Conservation (phyloP, 2,329 filamentous ascomycete species). For the Aspergillus neoniger region DNA sequence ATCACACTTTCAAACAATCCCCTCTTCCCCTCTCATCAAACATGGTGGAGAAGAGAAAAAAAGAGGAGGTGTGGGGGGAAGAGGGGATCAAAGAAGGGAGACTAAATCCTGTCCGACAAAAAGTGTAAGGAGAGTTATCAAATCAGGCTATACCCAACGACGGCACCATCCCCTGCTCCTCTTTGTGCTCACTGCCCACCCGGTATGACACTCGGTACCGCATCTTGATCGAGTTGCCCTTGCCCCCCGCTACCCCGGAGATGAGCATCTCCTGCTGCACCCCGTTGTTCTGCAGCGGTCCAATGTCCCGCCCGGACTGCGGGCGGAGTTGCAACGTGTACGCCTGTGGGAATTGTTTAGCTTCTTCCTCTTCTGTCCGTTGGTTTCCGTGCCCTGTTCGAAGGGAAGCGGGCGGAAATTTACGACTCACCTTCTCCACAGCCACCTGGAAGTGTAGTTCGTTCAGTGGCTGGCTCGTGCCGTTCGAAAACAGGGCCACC, state of each 20-base stretch:
- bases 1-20: too few relatives aligned
- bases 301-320: slow-evolving; percentile 76
- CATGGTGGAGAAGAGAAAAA: too few relatives aligned
- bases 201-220: slow-evolving; percentile 85
- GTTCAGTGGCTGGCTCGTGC: slow-evolving; percentile 67
- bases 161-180: slow-evolving; percentile 82
- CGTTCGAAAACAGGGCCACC: slow-evolving; percentile 81
- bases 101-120: not conserved
- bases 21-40: too few relatives aligned
- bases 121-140: not conserved
- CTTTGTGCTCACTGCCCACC: slow-evolving; percentile 62
- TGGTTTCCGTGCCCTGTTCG: not conserved
- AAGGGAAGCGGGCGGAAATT: too few relatives aligned
- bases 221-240: slow-evolving; percentile 81
- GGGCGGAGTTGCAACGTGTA: slow-evolving; percentile 80
- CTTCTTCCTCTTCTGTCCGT: not conserved
- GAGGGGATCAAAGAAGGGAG: not conserved
- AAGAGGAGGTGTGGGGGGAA: not conserved
- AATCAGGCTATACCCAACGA: slow-evolving; percentile 70
- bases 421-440: slow-evolving; percentile 74
- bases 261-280: slow-evolving; percentile 81
- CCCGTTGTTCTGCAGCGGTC: slow-evolving; percentile 70
- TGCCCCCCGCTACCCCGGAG: slow-evolving; percentile 69
- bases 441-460: slow-evolving; percentile 90
- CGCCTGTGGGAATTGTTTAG: slow-evolving; percentile 54